Percentiles rank a stretch among this genome's conserved stretches.
Conservation (phyloP, 225 moss, liverwort and hornwort genomes). For the Straminergon stramineum region DNA sequence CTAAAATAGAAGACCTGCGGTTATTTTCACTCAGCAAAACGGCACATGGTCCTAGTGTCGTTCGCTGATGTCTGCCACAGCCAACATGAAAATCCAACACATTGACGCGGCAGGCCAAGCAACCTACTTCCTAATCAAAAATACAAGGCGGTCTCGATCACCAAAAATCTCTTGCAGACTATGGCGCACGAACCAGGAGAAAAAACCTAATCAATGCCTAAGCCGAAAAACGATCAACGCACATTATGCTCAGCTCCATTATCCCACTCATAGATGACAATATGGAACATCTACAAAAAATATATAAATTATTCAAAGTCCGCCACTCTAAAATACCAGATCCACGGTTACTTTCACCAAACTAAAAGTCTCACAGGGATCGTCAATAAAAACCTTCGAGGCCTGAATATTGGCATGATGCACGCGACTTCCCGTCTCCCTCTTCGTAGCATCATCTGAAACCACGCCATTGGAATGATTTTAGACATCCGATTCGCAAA, state of each 20-base stretch:
- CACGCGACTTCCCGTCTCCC: slow-evolving; percentile 76
- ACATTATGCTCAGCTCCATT: not conserved
- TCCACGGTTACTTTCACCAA: not conserved
- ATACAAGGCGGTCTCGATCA: not conserved
- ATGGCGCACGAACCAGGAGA: not conserved
- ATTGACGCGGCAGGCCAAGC: not conserved
- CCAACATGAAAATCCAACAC: not conserved
- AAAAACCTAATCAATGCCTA: not conserved
- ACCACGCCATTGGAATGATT: not conserved
- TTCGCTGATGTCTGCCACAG: slow-evolving; percentile 55
- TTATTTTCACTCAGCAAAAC: not conserved
- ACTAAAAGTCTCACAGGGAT: not conserved
- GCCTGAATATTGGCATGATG: slow-evolving; percentile 82
- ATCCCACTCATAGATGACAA: not conserved
- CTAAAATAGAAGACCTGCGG: not conserved
- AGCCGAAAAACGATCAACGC: not conserved
- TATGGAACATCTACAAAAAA: not conserved
- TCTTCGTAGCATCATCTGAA: slow-evolving; percentile 74
- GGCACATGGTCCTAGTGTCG: slow-evolving; percentile 40
- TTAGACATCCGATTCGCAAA: not conserved
- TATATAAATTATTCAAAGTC: not conserved
- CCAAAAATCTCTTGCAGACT: not conserved
- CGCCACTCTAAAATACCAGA: not conserved
- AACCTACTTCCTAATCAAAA: not conserved
- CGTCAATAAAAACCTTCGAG: slow-evolving; percentile 38